Evolutionary conservation across 202 grass and related monocot genomes (phyloP).

Genomic region (Miscanthus sacchariflorus): DNA sequence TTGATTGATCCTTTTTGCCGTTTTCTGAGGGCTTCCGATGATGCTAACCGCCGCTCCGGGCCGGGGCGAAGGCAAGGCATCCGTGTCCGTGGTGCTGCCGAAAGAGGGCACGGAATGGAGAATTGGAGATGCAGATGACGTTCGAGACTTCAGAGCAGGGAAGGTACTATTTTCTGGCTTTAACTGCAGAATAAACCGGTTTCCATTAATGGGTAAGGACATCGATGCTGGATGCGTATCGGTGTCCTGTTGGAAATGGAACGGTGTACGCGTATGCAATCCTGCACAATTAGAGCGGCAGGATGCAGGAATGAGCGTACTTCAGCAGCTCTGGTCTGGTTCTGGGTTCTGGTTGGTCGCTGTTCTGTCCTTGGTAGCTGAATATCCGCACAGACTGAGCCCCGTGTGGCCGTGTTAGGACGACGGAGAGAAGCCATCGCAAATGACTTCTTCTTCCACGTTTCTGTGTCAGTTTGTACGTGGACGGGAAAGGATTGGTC

Average conservation of each 20-base stretch:
- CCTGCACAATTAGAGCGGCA: neutral
- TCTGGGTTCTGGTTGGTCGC: neutral
- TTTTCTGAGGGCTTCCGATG: too few relatives aligned
- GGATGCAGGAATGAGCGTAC: neutral
- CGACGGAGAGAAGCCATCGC: neutral
- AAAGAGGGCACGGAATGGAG: neutral
- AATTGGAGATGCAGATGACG: neutral
- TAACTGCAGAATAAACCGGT: neutral
- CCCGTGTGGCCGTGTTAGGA: neutral
- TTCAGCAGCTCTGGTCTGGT: neutral
- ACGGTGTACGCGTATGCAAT: neutral
- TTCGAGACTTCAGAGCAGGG: too few relatives aligned
- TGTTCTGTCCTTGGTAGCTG: neutral
- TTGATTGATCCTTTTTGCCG: too few relatives aligned
- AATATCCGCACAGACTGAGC: neutral
- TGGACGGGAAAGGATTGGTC: neutral
- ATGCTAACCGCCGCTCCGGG: too few relatives aligned
- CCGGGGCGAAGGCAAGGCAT: too few relatives aligned
- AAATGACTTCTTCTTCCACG: neutral
- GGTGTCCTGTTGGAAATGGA: neutral
- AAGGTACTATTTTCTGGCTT: neutral
- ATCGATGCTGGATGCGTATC: too few relatives aligned
- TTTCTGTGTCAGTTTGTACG: neutral
- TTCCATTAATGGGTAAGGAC: neutral
- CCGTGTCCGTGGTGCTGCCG: neutral